A percentile compares a stretch with the other conserved stretches of the same genome.
phyloP scores from a whole-genome alignment of 2,329 filamentous ascomycete genomes.

The Colletotrichum cereale region DNA sequence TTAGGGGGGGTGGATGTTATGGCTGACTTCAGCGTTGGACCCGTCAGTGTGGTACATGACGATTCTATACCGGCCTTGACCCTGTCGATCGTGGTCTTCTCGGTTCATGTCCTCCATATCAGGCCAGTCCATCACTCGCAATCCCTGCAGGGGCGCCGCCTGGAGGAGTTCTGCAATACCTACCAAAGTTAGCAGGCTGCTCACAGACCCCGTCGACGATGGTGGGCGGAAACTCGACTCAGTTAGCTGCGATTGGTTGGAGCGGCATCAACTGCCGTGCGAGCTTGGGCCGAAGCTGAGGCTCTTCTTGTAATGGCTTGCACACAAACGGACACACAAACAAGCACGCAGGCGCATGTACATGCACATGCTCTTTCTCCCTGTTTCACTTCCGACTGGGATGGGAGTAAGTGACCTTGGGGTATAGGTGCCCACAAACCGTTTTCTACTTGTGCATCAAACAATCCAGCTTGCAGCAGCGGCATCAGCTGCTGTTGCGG shows the following conservation, averaged over 20 bases:
- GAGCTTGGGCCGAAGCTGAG: neutral
- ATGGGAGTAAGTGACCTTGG: slow-evolving; percentile 16
- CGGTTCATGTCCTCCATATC: neutral
- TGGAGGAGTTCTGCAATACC: neutral
- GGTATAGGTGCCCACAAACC: slow-evolving; percentile 4
- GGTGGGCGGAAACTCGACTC: neutral
- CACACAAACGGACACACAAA: neutral
- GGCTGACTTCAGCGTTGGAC: slow-evolving; percentile 9
- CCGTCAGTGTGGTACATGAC: slow-evolving; percentile 30
- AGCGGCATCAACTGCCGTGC: neutral
- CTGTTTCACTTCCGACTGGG: neutral
- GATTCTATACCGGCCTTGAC: slow-evolving; percentile 21
- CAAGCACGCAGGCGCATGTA: no score
- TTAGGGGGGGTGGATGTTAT: neutral
- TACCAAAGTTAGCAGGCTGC: neutral
- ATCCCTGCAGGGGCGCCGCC: neutral
- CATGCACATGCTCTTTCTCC: neutral
- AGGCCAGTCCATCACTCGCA: neutral
- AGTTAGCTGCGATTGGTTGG: neutral
- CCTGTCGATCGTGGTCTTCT: neutral
- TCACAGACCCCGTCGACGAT: neutral
- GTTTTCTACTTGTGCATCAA: neutral
- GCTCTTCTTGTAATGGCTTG: neutral
- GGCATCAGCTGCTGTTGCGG: neutral
- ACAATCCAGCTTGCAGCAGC: neutral